Conservation (phyloP, 1,139 yeast species). For the Starmera stellimalicola region DNA sequence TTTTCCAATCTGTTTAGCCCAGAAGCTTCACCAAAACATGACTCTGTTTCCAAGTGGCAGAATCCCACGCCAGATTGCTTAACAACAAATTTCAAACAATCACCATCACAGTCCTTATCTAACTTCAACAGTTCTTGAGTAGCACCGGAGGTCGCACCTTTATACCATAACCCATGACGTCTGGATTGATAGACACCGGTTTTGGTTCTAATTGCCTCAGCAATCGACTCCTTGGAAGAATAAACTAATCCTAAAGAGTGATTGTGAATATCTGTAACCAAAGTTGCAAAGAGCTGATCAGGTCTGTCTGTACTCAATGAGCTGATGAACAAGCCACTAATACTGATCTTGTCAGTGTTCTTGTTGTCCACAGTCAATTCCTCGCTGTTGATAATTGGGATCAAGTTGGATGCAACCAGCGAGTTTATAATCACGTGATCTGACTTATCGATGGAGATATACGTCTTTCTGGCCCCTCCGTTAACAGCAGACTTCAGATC, state of each 20-base stretch:
- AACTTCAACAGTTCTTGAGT: constrained; percentile 65
- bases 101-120: constrained; percentile 85
- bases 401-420: constrained; percentile 30
- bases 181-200: constrained; percentile 95
- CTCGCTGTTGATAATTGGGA: constrained; percentile 36
- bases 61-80: constrained; percentile 80
- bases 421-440: constrained; percentile 17
- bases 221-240: constrained; percentile 74
- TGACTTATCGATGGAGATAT: constrained; percentile 20
- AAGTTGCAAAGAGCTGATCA: constrained; percentile 79
- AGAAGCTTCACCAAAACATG: constrained; percentile 68
- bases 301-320: constrained; percentile 69
- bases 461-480: constrained; percentile 38
- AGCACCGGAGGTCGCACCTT: constrained; percentile 93
- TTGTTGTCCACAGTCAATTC: constrained; percentile 31
- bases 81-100: constrained; percentile 79
- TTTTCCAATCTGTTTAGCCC: constrained; percentile 62
- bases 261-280: constrained; percentile 62
- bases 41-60: constrained; percentile 74
- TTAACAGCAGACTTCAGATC: constrained; percentile 18
- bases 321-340: constrained; percentile 45
- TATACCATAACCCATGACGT: constrained; percentile 85
- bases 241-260: constrained; percentile 83
- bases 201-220: constrained; percentile 69
- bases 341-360: constrained; percentile 27